These are phyloP conservation scores for Cornus kousa DNA, from an alignment of 148 eudicot species.

Conservation along the genomic window DNA sequence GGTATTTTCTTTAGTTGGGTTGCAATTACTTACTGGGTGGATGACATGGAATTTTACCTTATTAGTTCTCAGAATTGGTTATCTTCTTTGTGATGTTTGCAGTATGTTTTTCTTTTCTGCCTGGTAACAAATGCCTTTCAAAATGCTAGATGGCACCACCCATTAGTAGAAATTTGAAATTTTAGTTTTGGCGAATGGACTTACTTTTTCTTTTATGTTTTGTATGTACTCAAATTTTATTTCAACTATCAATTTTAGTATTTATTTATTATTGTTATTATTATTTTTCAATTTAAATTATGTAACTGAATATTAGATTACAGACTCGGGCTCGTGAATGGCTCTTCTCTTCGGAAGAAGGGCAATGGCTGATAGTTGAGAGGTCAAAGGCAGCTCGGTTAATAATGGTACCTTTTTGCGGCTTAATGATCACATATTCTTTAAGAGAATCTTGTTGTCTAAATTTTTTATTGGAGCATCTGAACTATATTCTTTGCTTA, in stretches of 20 bases:
- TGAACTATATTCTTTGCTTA: slow-evolving; percentile 7
- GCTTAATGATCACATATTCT: not conserved
- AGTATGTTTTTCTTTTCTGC: not conserved
- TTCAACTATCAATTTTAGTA: not conserved
- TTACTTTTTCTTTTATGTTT: no score
- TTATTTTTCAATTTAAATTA: not conserved
- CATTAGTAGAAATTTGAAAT: not conserved
- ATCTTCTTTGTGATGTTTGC: no score
- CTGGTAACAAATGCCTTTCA: not conserved
- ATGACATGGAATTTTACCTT: not conserved
- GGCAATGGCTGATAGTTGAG: slow-evolving; percentile 92
- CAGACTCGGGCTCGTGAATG: slow-evolving; percentile 85
- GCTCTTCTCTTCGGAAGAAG: slow-evolving; percentile 93
- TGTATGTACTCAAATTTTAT: not conserved
- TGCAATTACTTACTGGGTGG: not conserved
- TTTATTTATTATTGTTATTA: not conserved
- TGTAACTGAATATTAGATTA: slow-evolving; percentile 26
- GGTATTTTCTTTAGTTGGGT: not conserved
- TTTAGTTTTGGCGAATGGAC: not conserved
- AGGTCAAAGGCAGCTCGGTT: slow-evolving; percentile 90
- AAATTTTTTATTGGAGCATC: not conserved
- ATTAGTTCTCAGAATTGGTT: not conserved
- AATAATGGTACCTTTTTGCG: slow-evolving; percentile 51
- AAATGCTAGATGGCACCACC: not conserved
- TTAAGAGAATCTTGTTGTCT: not conserved